These are phyloP conservation scores for Piromyces sp. DNA, from an alignment of 192 early-diverging fungal species.

Conservation along the genomic window DNA sequence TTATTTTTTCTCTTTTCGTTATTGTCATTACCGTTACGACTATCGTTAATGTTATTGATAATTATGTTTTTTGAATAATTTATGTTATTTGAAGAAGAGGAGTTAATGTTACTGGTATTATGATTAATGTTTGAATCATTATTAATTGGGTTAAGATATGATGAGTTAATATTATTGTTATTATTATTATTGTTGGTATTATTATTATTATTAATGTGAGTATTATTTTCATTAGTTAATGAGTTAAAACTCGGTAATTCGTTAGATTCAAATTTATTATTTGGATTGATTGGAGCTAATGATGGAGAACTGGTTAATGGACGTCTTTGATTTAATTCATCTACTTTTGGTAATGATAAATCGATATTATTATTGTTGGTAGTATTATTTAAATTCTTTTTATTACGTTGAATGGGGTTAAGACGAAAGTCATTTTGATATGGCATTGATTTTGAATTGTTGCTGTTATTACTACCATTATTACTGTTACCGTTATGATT, in stretches of 20 bases:
- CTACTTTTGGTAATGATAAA: neutral
- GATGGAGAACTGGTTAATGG: neutral
- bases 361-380: too few relatives aligned
- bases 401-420: too few relatives aligned
- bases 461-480: too few relatives aligned
- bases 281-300: neutral
- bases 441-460: too few relatives aligned
- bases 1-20: neutral
- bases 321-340: neutral
- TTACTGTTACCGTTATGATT: too few relatives aligned
- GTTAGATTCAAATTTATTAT: neutral
- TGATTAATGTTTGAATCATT: neutral
- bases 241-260: neutral
- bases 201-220: neutral
- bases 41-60: neutral
- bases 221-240: neutral
- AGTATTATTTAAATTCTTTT: too few relatives aligned
- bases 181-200: neutral
- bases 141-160: neutral
- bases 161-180: neutral
- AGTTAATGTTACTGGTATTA: neutral
- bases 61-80: neutral
- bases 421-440: too few relatives aligned
- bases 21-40: neutral
- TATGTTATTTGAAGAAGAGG: neutral